A percentile compares a stretch with the other conserved stretches of the same genome.
Evolutionary conservation across 2,329 filamentous ascomycete genomes (phyloP).

Genomic region (Ambrosiella xylebori): DNA sequence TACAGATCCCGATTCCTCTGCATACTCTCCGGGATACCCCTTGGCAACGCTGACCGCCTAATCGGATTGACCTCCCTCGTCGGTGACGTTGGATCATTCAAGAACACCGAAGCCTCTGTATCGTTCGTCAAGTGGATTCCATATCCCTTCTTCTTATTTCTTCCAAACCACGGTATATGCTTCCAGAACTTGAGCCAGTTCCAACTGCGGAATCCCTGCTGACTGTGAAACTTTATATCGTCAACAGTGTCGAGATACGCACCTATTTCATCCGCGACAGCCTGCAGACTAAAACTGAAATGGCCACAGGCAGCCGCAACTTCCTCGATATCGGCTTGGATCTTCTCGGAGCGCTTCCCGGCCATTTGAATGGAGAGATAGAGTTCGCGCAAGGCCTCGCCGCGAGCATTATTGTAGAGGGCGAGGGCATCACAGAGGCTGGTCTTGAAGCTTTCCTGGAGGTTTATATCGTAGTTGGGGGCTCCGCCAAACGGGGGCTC

Average conservation of each 20-base stretch:
- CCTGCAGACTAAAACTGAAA: constrained; percentile 80
- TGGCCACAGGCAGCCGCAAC: constrained; percentile 95
- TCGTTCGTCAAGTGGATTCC: constrained; percentile 8
- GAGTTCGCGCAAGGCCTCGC: constrained; percentile 57
- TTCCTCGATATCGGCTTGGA: constrained; percentile 89
- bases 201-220: constrained; percentile 51
- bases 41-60: constrained; percentile 27
- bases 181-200: constrained; percentile 74
- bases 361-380: constrained; percentile 66
- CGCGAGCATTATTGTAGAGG: constrained; percentile 61
- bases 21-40: constrained; percentile 38
- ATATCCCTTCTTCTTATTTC: constrained; percentile 11
- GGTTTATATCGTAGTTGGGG: constrained; percentile 48
- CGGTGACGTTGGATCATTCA: constrained; percentile 3
- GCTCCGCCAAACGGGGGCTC: constrained; percentile 65
- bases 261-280: constrained; percentile 80
- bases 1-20: constrained; percentile 34
- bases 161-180: constrained; percentile 14
- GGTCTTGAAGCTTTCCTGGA: constrained; percentile 63
- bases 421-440: constrained; percentile 67
- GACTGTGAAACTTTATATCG: constrained; percentile 34
- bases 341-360: constrained; percentile 48
- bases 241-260: constrained; percentile 70
- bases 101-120: constrained; percentile 7
- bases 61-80: constrained; percentile 12